A percentile compares a stretch with the other conserved stretches of the same genome.
Conservation (phyloP, 2,329 filamentous ascomycete species). For the Ophiostoma fasciatum region DNA sequence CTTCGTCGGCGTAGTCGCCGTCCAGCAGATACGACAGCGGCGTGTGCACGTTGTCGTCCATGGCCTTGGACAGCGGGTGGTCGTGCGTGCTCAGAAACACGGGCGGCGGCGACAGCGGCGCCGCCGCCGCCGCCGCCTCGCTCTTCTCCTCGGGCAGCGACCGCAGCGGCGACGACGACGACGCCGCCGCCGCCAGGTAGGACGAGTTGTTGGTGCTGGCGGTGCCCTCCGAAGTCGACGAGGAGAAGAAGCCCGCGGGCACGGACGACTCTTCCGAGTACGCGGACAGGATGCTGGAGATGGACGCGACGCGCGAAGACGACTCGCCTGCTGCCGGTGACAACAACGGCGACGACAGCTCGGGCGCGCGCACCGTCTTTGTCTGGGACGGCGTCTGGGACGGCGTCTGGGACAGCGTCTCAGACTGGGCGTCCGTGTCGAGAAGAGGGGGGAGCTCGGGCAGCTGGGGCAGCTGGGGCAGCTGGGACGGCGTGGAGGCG, state of each 20-base stretch:
- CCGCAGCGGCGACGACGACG: slow-evolving; percentile 14
- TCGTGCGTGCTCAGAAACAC: neutral
- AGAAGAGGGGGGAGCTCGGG: neutral
- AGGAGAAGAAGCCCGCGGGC: slow-evolving; percentile 3
- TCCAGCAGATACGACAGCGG: slow-evolving; percentile 10
- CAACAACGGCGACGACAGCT: slow-evolving; percentile 10
- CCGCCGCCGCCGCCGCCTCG: too few species aligned
- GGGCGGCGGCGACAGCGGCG: too few species aligned
- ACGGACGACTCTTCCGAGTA: slow-evolving; percentile 24
- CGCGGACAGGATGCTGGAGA: slow-evolving; percentile 40
- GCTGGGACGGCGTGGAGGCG: neutral
- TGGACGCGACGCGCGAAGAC: slow-evolving; percentile 20
- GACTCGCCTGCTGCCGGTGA: slow-evolving; percentile 9
- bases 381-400: slow-evolving; percentile 11
- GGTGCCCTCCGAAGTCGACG: slow-evolving; percentile 23
- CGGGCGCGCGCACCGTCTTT: slow-evolving; percentile 9
- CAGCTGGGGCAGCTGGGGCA: neutral
- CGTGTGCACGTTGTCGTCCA: slow-evolving; percentile 3
- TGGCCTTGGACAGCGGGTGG: neutral
- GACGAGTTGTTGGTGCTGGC: slow-evolving; percentile 21
- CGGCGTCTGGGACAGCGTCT: slow-evolving; percentile 9
- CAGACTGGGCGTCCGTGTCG: neutral
- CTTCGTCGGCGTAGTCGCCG: slow-evolving; percentile 5
- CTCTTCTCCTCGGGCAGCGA: neutral
- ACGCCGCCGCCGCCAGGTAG: slow-evolving; percentile 14